Conservation (phyloP, 2,329 filamentous ascomycete genomes). For the Ploettnerulaceae sp. region DNA sequence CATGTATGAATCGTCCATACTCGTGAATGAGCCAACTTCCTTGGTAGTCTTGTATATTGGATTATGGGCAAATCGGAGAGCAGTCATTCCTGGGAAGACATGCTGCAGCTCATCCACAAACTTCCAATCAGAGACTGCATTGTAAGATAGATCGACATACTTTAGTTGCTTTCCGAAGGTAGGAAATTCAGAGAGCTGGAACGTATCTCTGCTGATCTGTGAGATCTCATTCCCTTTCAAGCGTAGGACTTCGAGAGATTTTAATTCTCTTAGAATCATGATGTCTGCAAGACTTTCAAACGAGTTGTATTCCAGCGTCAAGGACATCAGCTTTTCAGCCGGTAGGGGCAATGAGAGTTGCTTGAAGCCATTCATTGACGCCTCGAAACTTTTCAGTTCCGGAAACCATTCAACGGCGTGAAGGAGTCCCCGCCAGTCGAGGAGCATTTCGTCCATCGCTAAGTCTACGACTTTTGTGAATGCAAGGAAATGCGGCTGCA, state of each 20-base stretch:
- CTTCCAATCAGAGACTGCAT: constrained; percentile 62
- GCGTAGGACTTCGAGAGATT: constrained; percentile 53
- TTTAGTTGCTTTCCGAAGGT: constrained; percentile 25
- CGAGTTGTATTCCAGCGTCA: constrained; percentile 69
- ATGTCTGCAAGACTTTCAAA: constrained; percentile 58
- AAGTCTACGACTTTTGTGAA: constrained; percentile 49
- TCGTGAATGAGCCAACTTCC: constrained; percentile 41
- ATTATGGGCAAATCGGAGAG: constrained; percentile 79
- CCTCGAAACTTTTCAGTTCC: constrained; percentile 46
- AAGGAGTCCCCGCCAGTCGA: constrained; percentile 61
- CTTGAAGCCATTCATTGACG: constrained; percentile 54
- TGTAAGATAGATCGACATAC: constrained; percentile 71
- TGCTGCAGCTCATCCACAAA: constrained; percentile 66
- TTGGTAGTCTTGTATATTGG: constrained; percentile 59
- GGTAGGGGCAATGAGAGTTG: constrained; percentile 41
- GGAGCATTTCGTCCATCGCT: constrained; percentile 60
- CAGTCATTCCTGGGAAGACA: constrained; percentile 67
- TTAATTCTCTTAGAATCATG: constrained; percentile 46
- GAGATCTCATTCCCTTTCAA: constrained; percentile 74
- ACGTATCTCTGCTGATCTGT: constrained; percentile 43
- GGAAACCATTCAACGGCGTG: constrained; percentile 50
- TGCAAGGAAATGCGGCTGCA: background rate
- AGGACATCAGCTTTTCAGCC: constrained; percentile 43
- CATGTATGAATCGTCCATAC: constrained; percentile 82
- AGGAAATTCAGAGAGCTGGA: background rate